Conservation (phyloP, 176 grass and related monocot genomes). For the Avena atlantica region DNA sequence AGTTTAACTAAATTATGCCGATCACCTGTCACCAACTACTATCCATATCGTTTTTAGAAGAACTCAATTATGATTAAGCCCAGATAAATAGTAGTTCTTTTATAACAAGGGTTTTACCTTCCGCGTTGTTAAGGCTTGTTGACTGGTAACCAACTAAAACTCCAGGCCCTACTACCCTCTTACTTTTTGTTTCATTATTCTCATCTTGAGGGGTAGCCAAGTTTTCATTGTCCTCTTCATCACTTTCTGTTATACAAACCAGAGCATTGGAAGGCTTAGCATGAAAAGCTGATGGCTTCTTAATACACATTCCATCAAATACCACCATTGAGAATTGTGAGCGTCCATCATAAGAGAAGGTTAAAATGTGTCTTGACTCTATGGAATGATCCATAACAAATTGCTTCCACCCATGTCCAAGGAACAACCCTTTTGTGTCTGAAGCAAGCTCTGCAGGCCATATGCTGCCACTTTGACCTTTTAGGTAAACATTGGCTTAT, state of each 20-base stretch:
- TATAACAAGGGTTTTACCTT: conserved; percentile 27
- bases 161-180: no score
- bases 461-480: conserved; percentile 53
- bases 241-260: neutral
- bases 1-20: neutral
- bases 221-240: neutral
- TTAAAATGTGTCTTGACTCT: conserved; percentile 51
- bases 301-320: conserved; percentile 47
- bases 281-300: conserved; percentile 46
- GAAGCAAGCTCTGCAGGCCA: conserved; percentile 57
- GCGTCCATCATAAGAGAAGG: conserved; percentile 60
- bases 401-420: conserved; percentile 65
- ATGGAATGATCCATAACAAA: conserved; percentile 72
- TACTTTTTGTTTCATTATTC: neutral
- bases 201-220: neutral
- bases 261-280: conserved; percentile 17
- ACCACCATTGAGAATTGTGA: conserved; percentile 60
- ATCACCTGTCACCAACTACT: neutral
- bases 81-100: neutral
- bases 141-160: neutral
- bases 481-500: conserved; percentile 50
- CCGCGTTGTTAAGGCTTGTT: neutral
- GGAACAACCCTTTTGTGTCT: conserved; percentile 35
- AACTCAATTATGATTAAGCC: neutral
- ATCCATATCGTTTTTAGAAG: neutral